Conservation (phyloP, 257 asterid genomes). For the Perilla frutescens region DNA sequence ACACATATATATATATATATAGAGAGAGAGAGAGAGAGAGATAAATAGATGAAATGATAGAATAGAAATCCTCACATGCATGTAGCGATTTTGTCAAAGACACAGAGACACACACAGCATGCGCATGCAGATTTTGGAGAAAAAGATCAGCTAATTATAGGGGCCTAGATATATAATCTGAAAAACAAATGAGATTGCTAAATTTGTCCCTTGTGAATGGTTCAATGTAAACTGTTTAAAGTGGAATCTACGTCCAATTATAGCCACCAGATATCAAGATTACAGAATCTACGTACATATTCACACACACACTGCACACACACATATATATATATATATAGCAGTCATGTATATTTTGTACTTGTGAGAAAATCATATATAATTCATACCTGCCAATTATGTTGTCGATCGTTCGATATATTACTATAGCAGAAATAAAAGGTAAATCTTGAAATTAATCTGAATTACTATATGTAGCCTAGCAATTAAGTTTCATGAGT, state of each 20-base stretch:
- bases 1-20: no score
- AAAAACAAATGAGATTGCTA: slow-evolving; percentile 11
- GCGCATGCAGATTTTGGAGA: slow-evolving; percentile 35
- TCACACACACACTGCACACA: neutral
- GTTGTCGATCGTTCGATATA: neutral
- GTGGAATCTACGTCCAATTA: slow-evolving; percentile 4
- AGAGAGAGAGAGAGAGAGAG: neutral
- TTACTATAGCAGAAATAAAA: neutral
- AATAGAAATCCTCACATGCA: slow-evolving; percentile 24
- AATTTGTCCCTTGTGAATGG: slow-evolving; percentile 14
- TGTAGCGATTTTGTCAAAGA: slow-evolving; percentile 37
- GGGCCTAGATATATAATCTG: neutral
- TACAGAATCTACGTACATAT: neutral
- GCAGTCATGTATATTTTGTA: neutral
- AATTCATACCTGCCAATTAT: no score
- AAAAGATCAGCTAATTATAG: neutral
- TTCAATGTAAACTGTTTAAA: neutral
- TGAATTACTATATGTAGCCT: neutral
- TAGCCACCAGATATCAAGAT: neutral
- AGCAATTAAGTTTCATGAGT: neutral
- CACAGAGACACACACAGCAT: slow-evolving; percentile 3
- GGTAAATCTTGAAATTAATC: no score
- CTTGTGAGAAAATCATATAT: neutral
- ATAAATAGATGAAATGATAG: no score
- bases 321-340: neutral